These are phyloP conservation scores for Xylaria polymorpha DNA, from an alignment of 2,329 filamentous ascomycete species.

Conservation along the genomic window DNA sequence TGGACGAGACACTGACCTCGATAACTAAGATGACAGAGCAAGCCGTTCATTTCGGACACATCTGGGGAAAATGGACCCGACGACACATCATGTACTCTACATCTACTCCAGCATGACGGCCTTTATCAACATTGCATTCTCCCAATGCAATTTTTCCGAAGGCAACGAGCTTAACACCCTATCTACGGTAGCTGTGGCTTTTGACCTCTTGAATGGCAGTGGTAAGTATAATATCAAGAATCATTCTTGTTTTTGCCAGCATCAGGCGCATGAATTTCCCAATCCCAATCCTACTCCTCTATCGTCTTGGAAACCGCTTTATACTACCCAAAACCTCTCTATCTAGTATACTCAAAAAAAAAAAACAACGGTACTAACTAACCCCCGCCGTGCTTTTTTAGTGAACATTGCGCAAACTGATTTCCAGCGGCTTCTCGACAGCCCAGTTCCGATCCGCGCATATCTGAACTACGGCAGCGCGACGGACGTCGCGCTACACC, in stretches of 20 bases:
- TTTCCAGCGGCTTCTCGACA: conserved; percentile 44
- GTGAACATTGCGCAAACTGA: conserved; percentile 44
- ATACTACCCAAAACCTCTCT: neutral
- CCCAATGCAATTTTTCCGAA: conserved; percentile 40
- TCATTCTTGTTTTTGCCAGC: neutral
- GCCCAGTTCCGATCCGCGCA: conserved; percentile 43
- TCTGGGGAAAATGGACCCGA: conserved; percentile 46
- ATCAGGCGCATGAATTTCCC: neutral
- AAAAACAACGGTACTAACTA: neutral
- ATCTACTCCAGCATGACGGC: conserved; percentile 49
- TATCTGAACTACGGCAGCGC: conserved; percentile 43
- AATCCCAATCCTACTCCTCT: neutral
- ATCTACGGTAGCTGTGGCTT: conserved; percentile 43
- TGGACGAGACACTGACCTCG: conserved; percentile 20
- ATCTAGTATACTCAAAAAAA: neutral
- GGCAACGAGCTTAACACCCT: conserved; percentile 39
- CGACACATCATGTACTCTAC: conserved; percentile 49
- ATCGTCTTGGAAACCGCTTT: neutral
- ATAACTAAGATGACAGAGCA: conserved; percentile 45
- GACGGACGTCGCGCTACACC: conserved; percentile 39
- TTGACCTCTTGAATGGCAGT: conserved; percentile 46
- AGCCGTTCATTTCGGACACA: conserved; percentile 49
- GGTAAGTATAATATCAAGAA: conserved; percentile 30
- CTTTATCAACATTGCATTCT: conserved; percentile 47
- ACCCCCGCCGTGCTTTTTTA: conserved; percentile 7